Conservation (phyloP, 352 stramenopile genomes). For the Globisporangium parvum region DNA sequence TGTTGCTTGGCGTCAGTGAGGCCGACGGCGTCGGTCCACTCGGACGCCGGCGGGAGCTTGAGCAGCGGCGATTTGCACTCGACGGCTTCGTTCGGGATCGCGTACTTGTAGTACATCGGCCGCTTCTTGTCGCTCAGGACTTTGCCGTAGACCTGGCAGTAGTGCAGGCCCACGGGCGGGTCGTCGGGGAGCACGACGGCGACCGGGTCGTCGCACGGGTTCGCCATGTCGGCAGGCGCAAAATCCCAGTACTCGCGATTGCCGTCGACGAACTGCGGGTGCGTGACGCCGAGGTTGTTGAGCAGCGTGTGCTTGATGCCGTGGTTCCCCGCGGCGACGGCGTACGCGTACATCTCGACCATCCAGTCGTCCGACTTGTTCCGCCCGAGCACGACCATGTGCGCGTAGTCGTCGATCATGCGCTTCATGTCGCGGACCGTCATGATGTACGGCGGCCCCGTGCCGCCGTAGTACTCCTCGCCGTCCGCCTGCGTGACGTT, state of each 20-base stretch:
- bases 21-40: slow-evolving; percentile 10
- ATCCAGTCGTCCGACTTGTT: slow-evolving; percentile 23
- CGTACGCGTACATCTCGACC: slow-evolving; percentile 29
- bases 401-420: slow-evolving; percentile 25
- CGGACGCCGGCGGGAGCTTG: slow-evolving; percentile 8
- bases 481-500: slow-evolving; percentile 12
- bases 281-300: slow-evolving; percentile 17
- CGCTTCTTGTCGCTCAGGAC: slow-evolving; percentile 30
- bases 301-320: slow-evolving; percentile 27
- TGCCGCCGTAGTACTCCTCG: slow-evolving; percentile 20
- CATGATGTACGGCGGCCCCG: slow-evolving; percentile 33
- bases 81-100: slow-evolving; percentile 6
- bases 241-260: slow-evolving; percentile 26
- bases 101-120: slow-evolving; percentile 13
- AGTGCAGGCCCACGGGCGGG: slow-evolving; percentile 21
- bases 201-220: slow-evolving; percentile 18
- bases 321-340: slow-evolving; percentile 19
- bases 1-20: slow-evolving; percentile 1
- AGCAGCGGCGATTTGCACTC: slow-evolving; percentile 11
- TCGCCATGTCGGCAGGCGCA: slow-evolving; percentile 1
- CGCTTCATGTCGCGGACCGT: slow-evolving; percentile 17
- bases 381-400: slow-evolving; percentile 15
- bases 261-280: slow-evolving; percentile 9
- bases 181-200: slow-evolving; percentile 10
- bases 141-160: slow-evolving; percentile 26